Evolutionary conservation across 2,329 filamentous ascomycete species (phyloP).

Genomic region (Lasiodiplodia sp.): DNA sequence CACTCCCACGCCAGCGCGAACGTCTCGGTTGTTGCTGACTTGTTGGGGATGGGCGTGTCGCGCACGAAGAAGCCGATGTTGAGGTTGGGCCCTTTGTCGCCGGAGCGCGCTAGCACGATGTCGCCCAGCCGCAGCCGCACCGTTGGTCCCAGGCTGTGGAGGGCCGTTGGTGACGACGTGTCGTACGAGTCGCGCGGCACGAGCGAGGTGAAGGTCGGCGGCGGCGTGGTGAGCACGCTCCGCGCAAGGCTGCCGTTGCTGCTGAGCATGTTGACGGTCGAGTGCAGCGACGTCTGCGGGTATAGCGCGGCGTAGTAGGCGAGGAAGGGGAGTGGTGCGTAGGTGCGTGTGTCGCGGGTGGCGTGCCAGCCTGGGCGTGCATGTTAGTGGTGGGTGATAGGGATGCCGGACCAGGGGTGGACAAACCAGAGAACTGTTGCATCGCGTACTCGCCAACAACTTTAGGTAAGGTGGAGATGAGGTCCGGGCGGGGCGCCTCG

Average conservation of each 20-base stretch:
- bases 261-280: conserved; percentile 35
- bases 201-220: conserved; percentile 30
- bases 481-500: conserved; percentile 35
- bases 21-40: no score
- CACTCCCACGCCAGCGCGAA: conserved; percentile 37
- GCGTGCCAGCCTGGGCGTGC: conserved; percentile 34
- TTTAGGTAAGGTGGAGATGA: conserved; percentile 34
- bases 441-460: neutral
- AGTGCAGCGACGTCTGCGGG: neutral
- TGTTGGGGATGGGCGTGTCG: conserved; percentile 7
- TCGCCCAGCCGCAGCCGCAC: conserved; percentile 50
- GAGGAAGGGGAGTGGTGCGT: conserved; percentile 42
- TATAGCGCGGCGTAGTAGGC: conserved; percentile 39
- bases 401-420: neutral
- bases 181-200: conserved; percentile 39
- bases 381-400: neutral
- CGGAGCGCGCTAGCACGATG: conserved; percentile 53
- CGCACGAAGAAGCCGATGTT: conserved; percentile 48
- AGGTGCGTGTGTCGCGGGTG: conserved; percentile 40
- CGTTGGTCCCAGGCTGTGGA: conserved; percentile 38
- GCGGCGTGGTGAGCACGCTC: neutral
- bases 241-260: conserved; percentile 34
- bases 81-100: conserved; percentile 48
- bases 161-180: conserved; percentile 34
- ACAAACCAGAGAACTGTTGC: conserved; percentile 7